Conservation (phyloP, 2,329 filamentous ascomycete species). For the Aspergillus bombycis region DNA sequence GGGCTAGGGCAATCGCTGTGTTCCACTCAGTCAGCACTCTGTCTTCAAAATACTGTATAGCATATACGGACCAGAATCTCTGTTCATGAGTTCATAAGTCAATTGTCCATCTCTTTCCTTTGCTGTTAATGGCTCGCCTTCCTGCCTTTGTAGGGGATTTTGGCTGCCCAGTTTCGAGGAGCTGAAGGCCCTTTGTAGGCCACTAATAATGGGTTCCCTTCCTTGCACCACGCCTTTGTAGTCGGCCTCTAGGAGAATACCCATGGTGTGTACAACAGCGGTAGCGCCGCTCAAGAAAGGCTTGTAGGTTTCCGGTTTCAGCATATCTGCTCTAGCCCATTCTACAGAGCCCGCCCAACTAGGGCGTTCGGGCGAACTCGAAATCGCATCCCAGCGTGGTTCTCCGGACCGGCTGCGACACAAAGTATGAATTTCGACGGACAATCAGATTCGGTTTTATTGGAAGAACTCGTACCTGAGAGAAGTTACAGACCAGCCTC, state of each 20-base stretch:
- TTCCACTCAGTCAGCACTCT: conserved; percentile 29
- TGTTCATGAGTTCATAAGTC: conserved; percentile 97
- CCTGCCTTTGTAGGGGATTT: conserved; percentile 69
- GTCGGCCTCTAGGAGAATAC: conserved; percentile 93
- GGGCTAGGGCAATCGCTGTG: conserved; percentile 77
- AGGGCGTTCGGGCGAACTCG: conserved; percentile 71
- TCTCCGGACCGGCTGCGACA: conserved; percentile 78
- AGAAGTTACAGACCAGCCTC: conserved; percentile 90
- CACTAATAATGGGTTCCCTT: conserved; percentile 77
- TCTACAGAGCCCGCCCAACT: conserved; percentile 79
- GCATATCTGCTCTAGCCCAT: conserved; percentile 87
- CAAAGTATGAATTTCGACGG: conserved; percentile 10
- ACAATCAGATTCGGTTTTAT: not conserved
- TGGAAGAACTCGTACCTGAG: conserved; percentile 67
- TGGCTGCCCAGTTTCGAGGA: conserved; percentile 62
- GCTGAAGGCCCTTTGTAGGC: conserved; percentile 78
- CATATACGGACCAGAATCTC: conserved; percentile 64
- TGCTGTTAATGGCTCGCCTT: conserved; percentile 64
- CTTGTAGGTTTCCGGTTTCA: conserved; percentile 79
- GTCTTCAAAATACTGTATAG: not conserved
- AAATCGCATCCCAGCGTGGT: conserved; percentile 80
- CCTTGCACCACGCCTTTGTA: conserved; percentile 92
- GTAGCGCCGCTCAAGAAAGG: conserved; percentile 75
- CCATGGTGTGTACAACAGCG: conserved; percentile 92
- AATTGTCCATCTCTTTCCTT: conserved; percentile 73